Base-by-base conservation (phyloP, 306 rosid genomes). In the Arachis stenosperma region DNA sequence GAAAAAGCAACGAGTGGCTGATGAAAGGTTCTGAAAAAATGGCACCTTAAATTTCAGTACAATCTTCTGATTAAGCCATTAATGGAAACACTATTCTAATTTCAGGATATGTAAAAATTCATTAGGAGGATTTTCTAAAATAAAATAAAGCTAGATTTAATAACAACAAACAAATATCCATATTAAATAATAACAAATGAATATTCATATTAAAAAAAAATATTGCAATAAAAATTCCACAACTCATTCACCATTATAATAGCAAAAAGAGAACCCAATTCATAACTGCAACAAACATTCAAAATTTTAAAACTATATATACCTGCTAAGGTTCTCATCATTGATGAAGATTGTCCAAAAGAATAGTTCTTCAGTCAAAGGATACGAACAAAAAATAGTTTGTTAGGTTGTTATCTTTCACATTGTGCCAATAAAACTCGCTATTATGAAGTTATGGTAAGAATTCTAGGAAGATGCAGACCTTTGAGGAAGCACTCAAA, bases 271-370 rank as follows among this genome's bases (percentile, higher is more conserved):
- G n/a, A 66, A 71, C 57, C 15, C 74, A 50, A 67, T n/a, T 61
- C 67, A 63, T 9, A 33, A 84, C 69, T 69, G 78, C 27, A 61
- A 70, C 7, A 22, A 60, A 58, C 61, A 79, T 71, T 48, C 62
- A 47, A 72, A 65, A 55, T 42, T 55, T 41, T 27, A 77, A 48
- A 79, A 83, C 60, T 75, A 78, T 22, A 22, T 60, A 37, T 86
- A 91, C 98, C 98, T 82, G 98, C 99, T 39, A 95, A 78, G 75
- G 97, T 90, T 86, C 86, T 91, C 96, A 95, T 91, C 90, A 91
- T 88, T 4, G 98, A 91, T 53, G 99, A 84, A 69, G 98, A 84
- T 86, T 95, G 91, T 72, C 99, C 99, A 47, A 87, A 95, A 17
- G 99, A 88, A 80, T 95, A 95, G 80, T 78, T 91, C 99, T 95